Evolutionary conservation across 2,329 filamentous ascomycete species (phyloP).

Genomic region (Cordyceps tenuipes): DNA sequence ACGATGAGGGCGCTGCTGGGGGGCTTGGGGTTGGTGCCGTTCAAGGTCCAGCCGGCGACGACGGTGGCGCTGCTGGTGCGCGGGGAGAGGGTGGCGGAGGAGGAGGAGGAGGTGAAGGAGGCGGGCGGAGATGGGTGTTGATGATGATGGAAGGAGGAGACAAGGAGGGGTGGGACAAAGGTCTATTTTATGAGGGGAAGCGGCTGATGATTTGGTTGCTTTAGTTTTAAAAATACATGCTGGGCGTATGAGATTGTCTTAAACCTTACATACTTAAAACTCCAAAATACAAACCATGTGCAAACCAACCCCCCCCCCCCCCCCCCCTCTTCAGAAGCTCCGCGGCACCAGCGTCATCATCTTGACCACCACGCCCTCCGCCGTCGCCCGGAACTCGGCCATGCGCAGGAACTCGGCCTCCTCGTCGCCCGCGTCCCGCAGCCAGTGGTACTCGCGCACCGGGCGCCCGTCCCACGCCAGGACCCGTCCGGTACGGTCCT

Average conservation of each 20-base stretch:
- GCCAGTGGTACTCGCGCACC: slow-evolving; percentile 1
- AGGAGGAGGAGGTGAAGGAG: no score
- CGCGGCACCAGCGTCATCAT: slow-evolving; percentile 5
- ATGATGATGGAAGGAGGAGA: no score
- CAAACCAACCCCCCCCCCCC: background rate
- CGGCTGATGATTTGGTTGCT: background rate
- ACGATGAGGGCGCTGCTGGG: slow-evolving; percentile 34
- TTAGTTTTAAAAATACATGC: background rate
- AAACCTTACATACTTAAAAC: background rate
- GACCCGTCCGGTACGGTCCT: background rate
- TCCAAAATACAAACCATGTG: background rate
- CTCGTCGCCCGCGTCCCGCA: background rate
- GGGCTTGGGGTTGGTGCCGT: slow-evolving; percentile 37
- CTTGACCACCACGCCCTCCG: slow-evolving; percentile 7
- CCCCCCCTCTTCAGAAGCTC: background rate
- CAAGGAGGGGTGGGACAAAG: no score
- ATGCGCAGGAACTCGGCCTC: background rate
- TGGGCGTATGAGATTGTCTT: background rate
- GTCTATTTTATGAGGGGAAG: background rate
- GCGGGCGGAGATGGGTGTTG: no score
- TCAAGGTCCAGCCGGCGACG: slow-evolving; percentile 38
- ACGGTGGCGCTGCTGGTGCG: slow-evolving; percentile 50
- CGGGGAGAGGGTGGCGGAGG: slow-evolving; percentile 21
- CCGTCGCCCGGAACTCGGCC: slow-evolving; percentile 1
- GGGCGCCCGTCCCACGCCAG: slow-evolving; percentile 4